These are phyloP conservation scores for Lathyrus oleraceus DNA, from an alignment of 306 rosid species.

Conservation along the genomic window DNA sequence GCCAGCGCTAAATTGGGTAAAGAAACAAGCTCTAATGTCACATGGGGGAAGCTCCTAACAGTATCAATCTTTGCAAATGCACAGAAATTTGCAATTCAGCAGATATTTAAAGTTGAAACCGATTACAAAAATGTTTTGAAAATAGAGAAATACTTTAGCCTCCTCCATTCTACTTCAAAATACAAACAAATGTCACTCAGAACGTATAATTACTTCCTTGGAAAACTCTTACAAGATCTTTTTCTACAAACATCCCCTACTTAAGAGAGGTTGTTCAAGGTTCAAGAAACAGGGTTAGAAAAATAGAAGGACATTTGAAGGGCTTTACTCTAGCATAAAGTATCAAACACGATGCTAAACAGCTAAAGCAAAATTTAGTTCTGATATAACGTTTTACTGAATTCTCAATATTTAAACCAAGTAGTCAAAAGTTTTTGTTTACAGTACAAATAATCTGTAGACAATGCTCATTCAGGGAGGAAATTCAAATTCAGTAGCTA, in stretches of 20 bases:
- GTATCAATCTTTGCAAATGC: neutral
- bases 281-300: neutral
- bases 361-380: slow-evolving; percentile 20
- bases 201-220: neutral
- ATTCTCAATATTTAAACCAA: neutral
- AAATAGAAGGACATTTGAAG: neutral
- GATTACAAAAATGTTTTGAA: neutral
- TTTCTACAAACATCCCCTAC: slow-evolving; percentile 14
- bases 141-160: neutral
- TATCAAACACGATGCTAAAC: slow-evolving; percentile 2
- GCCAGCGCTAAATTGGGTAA: neutral
- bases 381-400: neutral
- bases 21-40: neutral
- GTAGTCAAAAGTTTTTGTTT: neutral
- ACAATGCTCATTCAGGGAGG: neutral
- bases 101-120: neutral
- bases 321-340: neutral
- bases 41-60: neutral
- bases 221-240: slow-evolving; percentile 1
- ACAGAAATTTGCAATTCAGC: slow-evolving; percentile 18
- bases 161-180: slow-evolving; percentile 12
- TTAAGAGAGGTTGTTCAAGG: slow-evolving; percentile 7
- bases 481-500: neutral
- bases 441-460: slow-evolving; percentile 13
- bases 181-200: neutral